Conservation (phyloP, 2,329 filamentous ascomycete genomes). For the Diaporthe sp. region DNA sequence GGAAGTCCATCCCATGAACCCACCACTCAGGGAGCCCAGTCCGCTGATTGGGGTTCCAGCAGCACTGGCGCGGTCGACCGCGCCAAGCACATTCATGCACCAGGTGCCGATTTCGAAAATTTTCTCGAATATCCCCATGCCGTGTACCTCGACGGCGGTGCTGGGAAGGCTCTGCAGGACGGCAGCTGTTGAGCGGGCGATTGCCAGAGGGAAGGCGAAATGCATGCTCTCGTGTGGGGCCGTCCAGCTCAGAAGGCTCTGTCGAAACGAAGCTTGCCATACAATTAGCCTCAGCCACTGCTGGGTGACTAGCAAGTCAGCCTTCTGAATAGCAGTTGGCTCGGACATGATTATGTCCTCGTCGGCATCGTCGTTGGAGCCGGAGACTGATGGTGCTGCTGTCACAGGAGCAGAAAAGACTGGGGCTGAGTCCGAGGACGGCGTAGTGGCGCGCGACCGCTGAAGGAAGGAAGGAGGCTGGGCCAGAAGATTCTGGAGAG, state of each 20-base stretch:
- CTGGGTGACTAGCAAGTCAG: constrained; percentile 75
- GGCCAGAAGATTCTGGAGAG: constrained; percentile 47
- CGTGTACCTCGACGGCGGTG: constrained; percentile 56
- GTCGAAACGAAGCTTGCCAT: constrained; percentile 77
- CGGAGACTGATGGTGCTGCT: constrained; percentile 26
- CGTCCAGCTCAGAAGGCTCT: constrained; percentile 70
- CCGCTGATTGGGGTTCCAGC: constrained; percentile 37
- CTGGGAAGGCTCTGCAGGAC: constrained; percentile 53
- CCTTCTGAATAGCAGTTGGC: constrained; percentile 72
- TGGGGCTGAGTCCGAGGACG: constrained; percentile 44
- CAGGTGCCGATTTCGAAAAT: constrained; percentile 60
- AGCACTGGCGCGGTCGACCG: constrained; percentile 44
- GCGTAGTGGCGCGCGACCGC: constrained; percentile 37
- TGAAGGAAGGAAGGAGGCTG: constrained; percentile 46
- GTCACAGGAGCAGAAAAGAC: constrained; percentile 24
- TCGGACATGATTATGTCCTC: constrained; percentile 58
- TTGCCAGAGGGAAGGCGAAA: constrained; percentile 70
- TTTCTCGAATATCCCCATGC: constrained; percentile 61
- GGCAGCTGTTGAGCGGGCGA: constrained; percentile 66
- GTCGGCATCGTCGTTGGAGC: constrained; percentile 49
- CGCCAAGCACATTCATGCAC: constrained; percentile 55
- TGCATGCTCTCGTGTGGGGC: constrained; percentile 69
- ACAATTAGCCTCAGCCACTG: constrained; percentile 77
- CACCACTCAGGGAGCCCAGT: constrained; percentile 35
- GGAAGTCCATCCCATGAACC: constrained; percentile 45